Conservation (phyloP, 140 eudicot genomes). For the Ambrosia hybrid region DNA sequence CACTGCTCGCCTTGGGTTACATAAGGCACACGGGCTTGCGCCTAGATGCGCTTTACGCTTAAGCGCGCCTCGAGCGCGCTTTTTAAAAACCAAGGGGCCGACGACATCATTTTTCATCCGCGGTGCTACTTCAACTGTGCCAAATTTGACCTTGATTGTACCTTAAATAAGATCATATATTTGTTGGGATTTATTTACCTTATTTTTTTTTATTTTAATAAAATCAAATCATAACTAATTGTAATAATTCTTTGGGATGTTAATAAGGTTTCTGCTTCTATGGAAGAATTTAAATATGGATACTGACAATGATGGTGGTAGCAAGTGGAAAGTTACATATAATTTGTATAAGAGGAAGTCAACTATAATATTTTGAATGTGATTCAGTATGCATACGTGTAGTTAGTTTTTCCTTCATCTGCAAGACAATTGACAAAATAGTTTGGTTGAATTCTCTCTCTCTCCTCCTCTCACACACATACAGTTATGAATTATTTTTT, state of each 20-base stretch:
- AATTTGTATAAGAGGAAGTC: slow-evolving; percentile 6
- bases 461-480: neutral
- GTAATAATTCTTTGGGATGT: neutral
- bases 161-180: neutral
- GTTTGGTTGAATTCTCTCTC: neutral
- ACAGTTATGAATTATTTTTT: neutral
- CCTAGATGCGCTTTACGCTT: too few species aligned
- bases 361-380: slow-evolving; percentile 1
- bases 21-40: too few species aligned
- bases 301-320: slow-evolving; percentile 10
- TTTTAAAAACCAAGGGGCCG: too few species aligned
- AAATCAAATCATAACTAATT: neutral
- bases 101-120: neutral
- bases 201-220: neutral
- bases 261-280: neutral
- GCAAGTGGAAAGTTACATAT: neutral
- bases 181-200: neutral
- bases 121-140: neutral
- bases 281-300: neutral
- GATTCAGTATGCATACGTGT: neutral
- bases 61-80: too few species aligned
- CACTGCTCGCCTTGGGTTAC: too few species aligned
- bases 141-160: neutral
- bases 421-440: slow-evolving; percentile 9
- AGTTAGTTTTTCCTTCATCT: neutral